Conservation (phyloP, 306 rosid species). For the Luffa acutangula region DNA sequence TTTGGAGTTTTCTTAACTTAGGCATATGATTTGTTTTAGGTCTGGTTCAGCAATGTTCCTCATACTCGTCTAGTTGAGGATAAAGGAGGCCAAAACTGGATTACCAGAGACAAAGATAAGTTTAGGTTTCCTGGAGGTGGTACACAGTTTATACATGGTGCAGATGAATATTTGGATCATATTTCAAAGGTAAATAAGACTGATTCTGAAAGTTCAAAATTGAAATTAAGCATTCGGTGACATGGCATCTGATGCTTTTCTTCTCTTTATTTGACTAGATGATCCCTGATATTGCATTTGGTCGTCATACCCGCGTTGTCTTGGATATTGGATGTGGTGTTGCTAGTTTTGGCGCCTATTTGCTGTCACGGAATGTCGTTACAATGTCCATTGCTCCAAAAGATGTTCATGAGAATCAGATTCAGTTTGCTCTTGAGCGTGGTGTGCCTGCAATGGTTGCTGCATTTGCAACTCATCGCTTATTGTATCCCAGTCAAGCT, state of each 20-base stretch:
- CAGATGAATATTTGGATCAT: conserved; percentile 61
- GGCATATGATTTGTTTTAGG: conserved; percentile 23
- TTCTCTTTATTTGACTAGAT: conserved; percentile 30
- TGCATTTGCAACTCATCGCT: conserved; percentile 52
- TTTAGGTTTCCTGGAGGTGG: conserved; percentile 73
- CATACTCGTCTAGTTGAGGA: conserved; percentile 69
- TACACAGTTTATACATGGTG: conserved; percentile 76
- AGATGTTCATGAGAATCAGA: conserved; percentile 79
- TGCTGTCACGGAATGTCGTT: conserved; percentile 58
- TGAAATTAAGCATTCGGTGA: not conserved
- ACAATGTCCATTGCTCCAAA: conserved; percentile 75
- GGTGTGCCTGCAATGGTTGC: conserved; percentile 87
- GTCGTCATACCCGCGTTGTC: conserved; percentile 50
- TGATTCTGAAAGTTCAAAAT: not conserved
- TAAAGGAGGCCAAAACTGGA: conserved; percentile 89
- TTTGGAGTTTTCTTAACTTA: not conserved
- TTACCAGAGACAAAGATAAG: conserved; percentile 44
- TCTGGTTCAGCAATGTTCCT: conserved; percentile 86
- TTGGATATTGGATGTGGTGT: conserved; percentile 88
- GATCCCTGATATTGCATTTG: conserved; percentile 78
- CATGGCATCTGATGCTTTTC: not conserved
- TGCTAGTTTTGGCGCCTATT: conserved; percentile 84
- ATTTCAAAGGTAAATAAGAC: conserved; percentile 43
- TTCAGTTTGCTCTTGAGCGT: conserved; percentile 92
- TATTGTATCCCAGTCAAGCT: conserved; percentile 80